Percentiles rank a stretch among this genome's conserved stretches.
Evolutionary conservation across 257 asterid species (phyloP).

Genomic region (Solanum sitiens): DNA sequence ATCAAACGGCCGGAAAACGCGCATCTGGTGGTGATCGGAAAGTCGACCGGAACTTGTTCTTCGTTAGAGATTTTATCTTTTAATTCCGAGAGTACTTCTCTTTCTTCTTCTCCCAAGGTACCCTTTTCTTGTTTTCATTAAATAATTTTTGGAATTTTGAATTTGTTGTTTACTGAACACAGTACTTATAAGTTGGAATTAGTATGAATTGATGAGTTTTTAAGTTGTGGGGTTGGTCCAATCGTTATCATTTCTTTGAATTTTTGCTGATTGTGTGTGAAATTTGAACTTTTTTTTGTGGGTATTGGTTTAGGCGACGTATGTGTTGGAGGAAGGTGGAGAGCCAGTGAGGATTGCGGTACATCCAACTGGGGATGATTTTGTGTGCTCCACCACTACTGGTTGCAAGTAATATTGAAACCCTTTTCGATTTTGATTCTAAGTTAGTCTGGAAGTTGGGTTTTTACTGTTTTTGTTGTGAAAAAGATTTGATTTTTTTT

Average conservation of each 20-base stretch:
- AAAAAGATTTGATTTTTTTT: not conserved
- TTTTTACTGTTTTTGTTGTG: not conserved
- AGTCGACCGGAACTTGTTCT: slow-evolving; percentile 34
- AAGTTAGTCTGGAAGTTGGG: not conserved
- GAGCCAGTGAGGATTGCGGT: slow-evolving; percentile 57
- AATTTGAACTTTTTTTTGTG: not conserved
- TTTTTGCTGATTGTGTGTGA: not conserved
- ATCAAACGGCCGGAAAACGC: slow-evolving; percentile 90
- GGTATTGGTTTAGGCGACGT: slow-evolving; percentile 38
- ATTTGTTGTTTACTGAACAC: not conserved
- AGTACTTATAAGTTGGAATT: not conserved
- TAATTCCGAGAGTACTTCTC: slow-evolving; percentile 41
- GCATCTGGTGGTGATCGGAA: slow-evolving; percentile 72
- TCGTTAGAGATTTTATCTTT: slow-evolving; percentile 76
- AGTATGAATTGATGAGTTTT: not conserved
- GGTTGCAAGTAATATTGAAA: slow-evolving; percentile 72
- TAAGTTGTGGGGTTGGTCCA: not conserved
- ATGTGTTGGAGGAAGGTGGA: slow-evolving; percentile 60
- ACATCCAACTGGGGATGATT: slow-evolving; percentile 76
- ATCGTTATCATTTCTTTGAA: not conserved
- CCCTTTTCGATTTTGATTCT: not conserved
- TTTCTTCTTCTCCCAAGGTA: slow-evolving; percentile 81
- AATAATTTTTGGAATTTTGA: not conserved
- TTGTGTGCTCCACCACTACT: slow-evolving; percentile 76
- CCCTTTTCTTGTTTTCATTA: not conserved